Evolutionary conservation across 495 filamentous ascomycete genomes (phyloP).

Genomic region (Xylaria grammica): DNA sequence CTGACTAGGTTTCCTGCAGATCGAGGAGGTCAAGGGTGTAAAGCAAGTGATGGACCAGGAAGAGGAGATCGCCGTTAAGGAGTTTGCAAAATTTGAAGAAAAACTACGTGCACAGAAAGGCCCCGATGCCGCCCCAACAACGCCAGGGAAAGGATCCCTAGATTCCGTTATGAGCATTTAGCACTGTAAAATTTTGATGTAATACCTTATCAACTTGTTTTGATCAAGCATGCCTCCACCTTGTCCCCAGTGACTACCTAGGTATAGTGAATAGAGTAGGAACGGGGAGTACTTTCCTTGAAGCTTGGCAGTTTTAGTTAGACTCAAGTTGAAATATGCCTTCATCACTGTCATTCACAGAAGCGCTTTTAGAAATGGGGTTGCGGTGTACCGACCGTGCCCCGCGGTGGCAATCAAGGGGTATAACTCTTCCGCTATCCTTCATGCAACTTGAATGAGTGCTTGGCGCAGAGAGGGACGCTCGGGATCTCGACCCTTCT

Average conservation of each 20-base stretch:
- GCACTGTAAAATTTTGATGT: slow-evolving; percentile 30
- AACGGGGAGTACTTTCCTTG: neutral
- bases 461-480: slow-evolving; percentile 12
- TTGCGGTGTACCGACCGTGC: neutral
- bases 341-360: neutral
- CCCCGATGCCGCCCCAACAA: slow-evolving; percentile 54
- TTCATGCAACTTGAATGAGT: slow-evolving; percentile 9
- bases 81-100: slow-evolving; percentile 97
- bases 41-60: slow-evolving; percentile 90
- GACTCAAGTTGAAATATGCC: slow-evolving; percentile 1
- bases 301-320: neutral
- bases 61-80: slow-evolving; percentile 85
- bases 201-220: slow-evolving; percentile 16
- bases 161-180: slow-evolving; percentile 55
- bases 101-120: slow-evolving; percentile 80
- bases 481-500: slow-evolving; percentile 13
- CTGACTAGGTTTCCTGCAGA: slow-evolving; percentile 55
- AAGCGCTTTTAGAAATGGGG: neutral
- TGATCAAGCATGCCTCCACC: neutral
- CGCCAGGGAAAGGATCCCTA: slow-evolving; percentile 67
- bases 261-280: no score
- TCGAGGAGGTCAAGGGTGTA: slow-evolving; percentile 94
- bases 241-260: slow-evolving; percentile 1
- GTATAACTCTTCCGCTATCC: slow-evolving; percentile 10
- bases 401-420: slow-evolving; percentile 16